Base-by-base conservation (phyloP, 106 monocot genomes). In the Platanthera guangdongensis region DNA sequence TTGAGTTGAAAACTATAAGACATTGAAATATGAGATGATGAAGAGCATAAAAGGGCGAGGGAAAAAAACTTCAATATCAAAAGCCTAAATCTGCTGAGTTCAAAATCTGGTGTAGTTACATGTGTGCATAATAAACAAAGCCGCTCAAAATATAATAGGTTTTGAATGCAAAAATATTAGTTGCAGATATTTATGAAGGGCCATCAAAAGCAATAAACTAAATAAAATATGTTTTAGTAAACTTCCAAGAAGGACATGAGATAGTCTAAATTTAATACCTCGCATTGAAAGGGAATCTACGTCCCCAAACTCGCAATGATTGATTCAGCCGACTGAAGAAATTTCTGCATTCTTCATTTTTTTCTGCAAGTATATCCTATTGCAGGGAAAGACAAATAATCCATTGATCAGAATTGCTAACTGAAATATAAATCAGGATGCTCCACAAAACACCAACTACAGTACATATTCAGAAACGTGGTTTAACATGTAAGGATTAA, bases 321-420 rank as follows among this genome's bases (percentile, higher is more conserved):
- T 89, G 79, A 65, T 85, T 88, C 67, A 92, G 79, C 57, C 91
- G 91, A 73, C 45, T 70, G 67, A 94, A 87, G 81, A 94, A 91
- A 78, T 49, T 75, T 81, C 73, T 82, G 80, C 89, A 94, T 55
- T 74, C 80, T 72, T 84, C 85, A 54, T 75, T 86, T 79, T 78
- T 94, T 80, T 80, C 86, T 80, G 87, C 94, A 74, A 94, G 91
- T 50, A 75, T 78, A 25, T 87, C 91, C 91, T 94, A 67, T 62
- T 57, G 53, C 47, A 80, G 5, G 48, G 22, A 18, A 81, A 39
- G 48, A 62, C 2, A 32, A 32, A 65, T 32, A 70, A 12, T 70
- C 47, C 47, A 47, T 70, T 70, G 16, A 48, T 70, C 70, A 48
- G 15, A 70, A 70, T 16, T 48, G 28, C 6, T 53, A 53, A 53